A percentile compares a stretch with the other conserved stretches of the same genome.
phyloP scores from a whole-genome alignment of 2,329 filamentous ascomycete genomes.

The Emmonsiellopsis sp. region DNA sequence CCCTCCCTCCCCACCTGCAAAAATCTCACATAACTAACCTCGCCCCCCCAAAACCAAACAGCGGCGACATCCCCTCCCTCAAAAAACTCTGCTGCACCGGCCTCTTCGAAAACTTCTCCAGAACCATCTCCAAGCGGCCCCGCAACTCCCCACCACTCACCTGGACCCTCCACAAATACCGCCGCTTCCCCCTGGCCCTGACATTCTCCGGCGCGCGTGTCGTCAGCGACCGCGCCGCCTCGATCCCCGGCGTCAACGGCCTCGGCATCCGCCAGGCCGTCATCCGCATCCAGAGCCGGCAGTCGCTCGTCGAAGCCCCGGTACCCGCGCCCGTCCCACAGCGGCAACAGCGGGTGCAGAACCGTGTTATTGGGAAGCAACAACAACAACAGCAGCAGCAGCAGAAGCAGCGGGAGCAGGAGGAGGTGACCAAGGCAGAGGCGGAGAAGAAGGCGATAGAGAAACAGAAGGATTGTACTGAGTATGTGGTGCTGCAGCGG shows the following conservation, averaged over 20 bases:
- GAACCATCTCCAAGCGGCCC: slow-evolving; percentile 27
- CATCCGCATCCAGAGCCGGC: slow-evolving; percentile 29
- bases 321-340: slow-evolving; percentile 7
- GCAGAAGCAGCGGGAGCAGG: no score
- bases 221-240: slow-evolving; percentile 33
- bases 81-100: slow-evolving; percentile 30
- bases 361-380: neutral
- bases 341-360: slow-evolving; percentile 1
- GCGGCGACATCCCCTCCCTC: slow-evolving; percentile 27
- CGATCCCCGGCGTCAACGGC: slow-evolving; percentile 29
- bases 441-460: slow-evolving; percentile 12
- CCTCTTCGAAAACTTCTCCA: slow-evolving; percentile 25
- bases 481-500: slow-evolving; percentile 45
- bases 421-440: neutral
- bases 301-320: slow-evolving; percentile 23
- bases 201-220: slow-evolving; percentile 30
- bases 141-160: slow-evolving; percentile 19
- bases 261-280: slow-evolving; percentile 33
- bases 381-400: neutral
- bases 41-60: slow-evolving; percentile 16
- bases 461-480: slow-evolving; percentile 35
- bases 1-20: slow-evolving; percentile 1
- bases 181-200: slow-evolving; percentile 24
- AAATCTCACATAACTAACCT: slow-evolving; percentile 10
- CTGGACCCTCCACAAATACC: slow-evolving; percentile 31